Evolutionary conservation across 1,284 basidiomycete species (phyloP).

Genomic region (Marasmius oreades): DNA sequence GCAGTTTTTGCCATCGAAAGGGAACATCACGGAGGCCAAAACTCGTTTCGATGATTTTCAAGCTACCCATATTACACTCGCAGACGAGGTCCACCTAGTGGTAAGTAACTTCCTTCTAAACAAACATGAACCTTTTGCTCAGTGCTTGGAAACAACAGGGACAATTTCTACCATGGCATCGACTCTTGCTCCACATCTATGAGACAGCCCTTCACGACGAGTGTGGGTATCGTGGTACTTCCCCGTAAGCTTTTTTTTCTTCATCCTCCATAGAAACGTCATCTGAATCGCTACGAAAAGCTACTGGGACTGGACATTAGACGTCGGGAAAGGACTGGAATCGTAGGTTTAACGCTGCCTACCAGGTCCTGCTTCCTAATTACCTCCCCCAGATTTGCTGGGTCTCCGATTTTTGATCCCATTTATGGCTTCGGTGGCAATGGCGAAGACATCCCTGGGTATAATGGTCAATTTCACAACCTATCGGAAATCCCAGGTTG

Average conservation of each 20-base stretch:
- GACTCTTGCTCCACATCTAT: constrained; percentile 28
- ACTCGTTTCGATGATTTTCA: constrained; percentile 34
- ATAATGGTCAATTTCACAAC: constrained; percentile 20
- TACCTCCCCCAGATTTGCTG: constrained; percentile 17
- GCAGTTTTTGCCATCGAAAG: constrained; percentile 18
- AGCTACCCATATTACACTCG: constrained; percentile 24
- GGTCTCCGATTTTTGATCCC: constrained; percentile 31
- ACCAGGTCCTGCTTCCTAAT: constrained; percentile 3
- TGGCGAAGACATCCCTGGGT: constrained; percentile 21
- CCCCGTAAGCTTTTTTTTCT: constrained; percentile 28
- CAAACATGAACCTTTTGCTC: neutral
- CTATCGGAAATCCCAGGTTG: constrained; percentile 11
- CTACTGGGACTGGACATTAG: constrained; percentile 40
- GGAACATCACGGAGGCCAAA: constrained; percentile 14
- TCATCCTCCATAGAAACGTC: neutral
- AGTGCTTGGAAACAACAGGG: constrained; percentile 23
- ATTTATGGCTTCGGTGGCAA: constrained; percentile 32
- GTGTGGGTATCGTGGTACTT: constrained; percentile 32
- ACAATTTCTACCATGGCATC: constrained; percentile 39
- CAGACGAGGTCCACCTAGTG: constrained; percentile 25
- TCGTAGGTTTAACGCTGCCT: neutral
- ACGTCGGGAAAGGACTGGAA: constrained; percentile 23
- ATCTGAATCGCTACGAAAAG: constrained; percentile 17
- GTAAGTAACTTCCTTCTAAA: constrained; percentile 17
- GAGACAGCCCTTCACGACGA: constrained; percentile 30